Percentiles rank a stretch among this genome's conserved stretches.
These are phyloP conservation scores for Alternaria viburni DNA, from an alignment of 2,329 filamentous ascomycete genomes.

Conservation along the genomic window DNA sequence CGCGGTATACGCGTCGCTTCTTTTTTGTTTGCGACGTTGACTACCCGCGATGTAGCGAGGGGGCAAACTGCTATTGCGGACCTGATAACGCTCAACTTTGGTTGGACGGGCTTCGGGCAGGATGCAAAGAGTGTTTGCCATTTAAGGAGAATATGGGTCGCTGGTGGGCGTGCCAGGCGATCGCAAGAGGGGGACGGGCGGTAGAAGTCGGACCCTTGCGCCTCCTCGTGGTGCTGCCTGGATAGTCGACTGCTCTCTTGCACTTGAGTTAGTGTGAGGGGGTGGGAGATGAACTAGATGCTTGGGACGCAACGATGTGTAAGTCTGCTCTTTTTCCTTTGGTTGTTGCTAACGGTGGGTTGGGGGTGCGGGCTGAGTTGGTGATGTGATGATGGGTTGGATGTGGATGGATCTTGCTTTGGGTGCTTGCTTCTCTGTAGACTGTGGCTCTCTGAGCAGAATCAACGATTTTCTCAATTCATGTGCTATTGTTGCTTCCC, in stretches of 20 bases:
- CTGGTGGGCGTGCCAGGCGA: slow-evolving; percentile 19
- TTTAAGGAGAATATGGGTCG: slow-evolving; percentile 28
- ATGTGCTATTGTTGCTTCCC: not conserved
- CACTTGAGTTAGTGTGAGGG: not conserved
- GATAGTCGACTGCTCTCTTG: slow-evolving; percentile 30
- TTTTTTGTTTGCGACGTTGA: not conserved
- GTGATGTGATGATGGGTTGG: not conserved
- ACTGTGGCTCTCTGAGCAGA: not conserved
- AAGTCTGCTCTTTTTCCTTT: not conserved
- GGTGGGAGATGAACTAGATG: slow-evolving; percentile 42
- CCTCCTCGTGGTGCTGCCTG: slow-evolving; percentile 47
- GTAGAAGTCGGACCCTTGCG: slow-evolving; percentile 47
- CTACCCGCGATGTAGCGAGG: not conserved
- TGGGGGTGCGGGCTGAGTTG: not conserved
- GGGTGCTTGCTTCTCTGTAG: not conserved
- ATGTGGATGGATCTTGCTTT: not conserved
- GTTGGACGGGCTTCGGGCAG: not conserved
- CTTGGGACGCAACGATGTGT: slow-evolving; percentile 34
- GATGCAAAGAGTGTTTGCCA: slow-evolving; percentile 11
- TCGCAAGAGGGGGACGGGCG: slow-evolving; percentile 42
- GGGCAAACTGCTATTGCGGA: not conserved
- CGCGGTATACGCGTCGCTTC: not conserved
- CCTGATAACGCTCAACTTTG: not conserved
- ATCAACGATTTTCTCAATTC: not conserved
- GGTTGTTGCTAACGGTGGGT: not conserved